These are phyloP conservation scores for Truncatella angustata DNA, from an alignment of 2,329 filamentous ascomycete genomes.

Conservation along the genomic window DNA sequence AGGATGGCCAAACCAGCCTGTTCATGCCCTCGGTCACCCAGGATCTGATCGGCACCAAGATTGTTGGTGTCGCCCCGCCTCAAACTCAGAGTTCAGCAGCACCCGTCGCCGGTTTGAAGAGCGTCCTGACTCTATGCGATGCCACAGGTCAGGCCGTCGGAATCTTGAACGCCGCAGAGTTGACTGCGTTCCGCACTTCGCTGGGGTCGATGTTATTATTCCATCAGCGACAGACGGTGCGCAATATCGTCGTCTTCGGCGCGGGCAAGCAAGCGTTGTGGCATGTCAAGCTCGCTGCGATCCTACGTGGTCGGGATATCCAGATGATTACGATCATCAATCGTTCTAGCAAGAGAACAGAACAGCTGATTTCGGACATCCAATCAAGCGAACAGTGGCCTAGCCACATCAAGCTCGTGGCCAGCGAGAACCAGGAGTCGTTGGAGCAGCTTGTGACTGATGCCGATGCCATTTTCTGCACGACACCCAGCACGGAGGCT, in stretches of 20 bases:
- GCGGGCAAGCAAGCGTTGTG: not conserved
- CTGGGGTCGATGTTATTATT: not conserved
- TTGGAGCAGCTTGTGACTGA: not conserved
- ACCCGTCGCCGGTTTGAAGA: not conserved
- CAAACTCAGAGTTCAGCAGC: not conserved
- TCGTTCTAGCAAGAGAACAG: not conserved
- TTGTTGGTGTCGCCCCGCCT: not conserved
- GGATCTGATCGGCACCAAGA: not conserved
- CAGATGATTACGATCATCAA: not conserved
- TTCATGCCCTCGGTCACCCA: not conserved
- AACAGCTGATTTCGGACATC: not conserved
- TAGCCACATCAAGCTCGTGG: not conserved
- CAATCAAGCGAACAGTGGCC: not conserved
- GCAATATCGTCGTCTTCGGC: not conserved
- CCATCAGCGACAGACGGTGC: not conserved
- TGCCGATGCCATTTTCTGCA: not conserved
- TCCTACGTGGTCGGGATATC: not conserved
- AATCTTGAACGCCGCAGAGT: conserved; percentile 1
- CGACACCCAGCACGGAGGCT: not conserved
- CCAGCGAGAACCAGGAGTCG: not conserved
- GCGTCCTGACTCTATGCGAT: not conserved
- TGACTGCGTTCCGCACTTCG: not conserved
- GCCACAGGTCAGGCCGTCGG: not conserved
- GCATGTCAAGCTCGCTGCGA: not conserved
- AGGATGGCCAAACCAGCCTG: not conserved